These are phyloP conservation scores for Solanum virginianum DNA, from an alignment of 257 asterid genomes.

Conservation along the genomic window DNA sequence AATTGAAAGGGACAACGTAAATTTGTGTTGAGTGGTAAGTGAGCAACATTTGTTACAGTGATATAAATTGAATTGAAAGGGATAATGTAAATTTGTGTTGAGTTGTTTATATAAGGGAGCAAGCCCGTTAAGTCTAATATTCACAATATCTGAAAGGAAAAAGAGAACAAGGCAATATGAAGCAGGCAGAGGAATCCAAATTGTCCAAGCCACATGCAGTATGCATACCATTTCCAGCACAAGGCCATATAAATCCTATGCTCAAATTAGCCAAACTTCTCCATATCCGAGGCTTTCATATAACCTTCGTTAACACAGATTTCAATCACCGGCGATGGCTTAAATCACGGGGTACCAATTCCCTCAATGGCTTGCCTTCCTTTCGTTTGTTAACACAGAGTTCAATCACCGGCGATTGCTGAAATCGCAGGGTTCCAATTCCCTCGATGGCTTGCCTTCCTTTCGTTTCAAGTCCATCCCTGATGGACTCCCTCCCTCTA, in stretches of 20 bases:
- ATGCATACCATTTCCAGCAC: neutral
- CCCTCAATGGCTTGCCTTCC: neutral
- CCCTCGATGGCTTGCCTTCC: neutral
- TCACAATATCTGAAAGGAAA: no score
- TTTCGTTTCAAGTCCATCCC: slow-evolving; percentile 15
- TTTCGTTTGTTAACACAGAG: neutral
- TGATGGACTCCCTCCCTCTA: slow-evolving; percentile 16
- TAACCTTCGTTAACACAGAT: neutral
- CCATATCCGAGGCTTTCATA: neutral
- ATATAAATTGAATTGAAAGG: no score
- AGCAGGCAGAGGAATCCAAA: no score
- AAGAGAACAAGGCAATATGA: no score
- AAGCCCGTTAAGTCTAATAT: no score
- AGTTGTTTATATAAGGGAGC: no score
- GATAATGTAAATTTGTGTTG: no score
- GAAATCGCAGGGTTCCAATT: neutral
- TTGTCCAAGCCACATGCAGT: neutral
- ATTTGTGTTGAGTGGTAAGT: no score
- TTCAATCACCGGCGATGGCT: neutral
- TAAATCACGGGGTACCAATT: neutral
- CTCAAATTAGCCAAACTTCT: neutral
- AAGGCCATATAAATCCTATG: neutral
- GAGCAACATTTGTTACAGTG: no score
- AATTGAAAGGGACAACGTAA: no score
- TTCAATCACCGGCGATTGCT: neutral